Percentiles rank a stretch among this genome's conserved stretches.
These are phyloP conservation scores for Coemansia sp. DNA, from an alignment of 192 early-diverging fungal genomes.

Conservation along the genomic window DNA sequence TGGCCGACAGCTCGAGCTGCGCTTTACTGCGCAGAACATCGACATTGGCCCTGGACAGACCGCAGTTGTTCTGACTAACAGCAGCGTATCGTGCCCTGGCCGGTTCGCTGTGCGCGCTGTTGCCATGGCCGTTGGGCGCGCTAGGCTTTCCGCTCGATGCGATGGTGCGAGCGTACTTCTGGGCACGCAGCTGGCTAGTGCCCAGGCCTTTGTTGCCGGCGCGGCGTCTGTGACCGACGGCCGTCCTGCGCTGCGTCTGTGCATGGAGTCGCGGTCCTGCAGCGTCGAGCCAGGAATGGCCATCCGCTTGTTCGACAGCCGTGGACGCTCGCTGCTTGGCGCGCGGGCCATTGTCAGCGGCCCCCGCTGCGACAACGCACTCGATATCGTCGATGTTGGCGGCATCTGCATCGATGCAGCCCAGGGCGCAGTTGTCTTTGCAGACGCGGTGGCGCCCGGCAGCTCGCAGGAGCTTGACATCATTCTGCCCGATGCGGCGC, in stretches of 20 bases:
- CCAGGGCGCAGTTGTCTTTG: conserved; percentile 18
- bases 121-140: conserved; percentile 14
- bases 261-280: background rate
- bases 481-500: conserved; percentile 3
- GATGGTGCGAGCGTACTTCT: conserved; percentile 14
- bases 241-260: conserved; percentile 13
- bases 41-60: conserved; percentile 10
- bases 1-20: conserved; percentile 21
- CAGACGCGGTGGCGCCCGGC: conserved; percentile 5
- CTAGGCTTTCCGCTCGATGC: background rate
- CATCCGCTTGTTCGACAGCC: conserved; percentile 25
- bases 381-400: background rate
- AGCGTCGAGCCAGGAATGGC: conserved; percentile 17
- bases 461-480: background rate
- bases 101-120: conserved; percentile 22
- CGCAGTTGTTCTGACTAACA: conserved; percentile 14
- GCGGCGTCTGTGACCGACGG: conserved; percentile 1
- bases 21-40: conserved; percentile 11
- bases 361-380: background rate
- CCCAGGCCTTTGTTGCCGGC: background rate
- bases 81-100: conserved; percentile 33
- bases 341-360: background rate
- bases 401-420: background rate
- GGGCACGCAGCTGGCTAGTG: conserved; percentile 14
- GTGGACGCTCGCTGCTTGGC: conserved; percentile 8